phyloP scores from a whole-genome alignment of 352 stramenopile genomes.

The Phytophthora aleatoria region DNA sequence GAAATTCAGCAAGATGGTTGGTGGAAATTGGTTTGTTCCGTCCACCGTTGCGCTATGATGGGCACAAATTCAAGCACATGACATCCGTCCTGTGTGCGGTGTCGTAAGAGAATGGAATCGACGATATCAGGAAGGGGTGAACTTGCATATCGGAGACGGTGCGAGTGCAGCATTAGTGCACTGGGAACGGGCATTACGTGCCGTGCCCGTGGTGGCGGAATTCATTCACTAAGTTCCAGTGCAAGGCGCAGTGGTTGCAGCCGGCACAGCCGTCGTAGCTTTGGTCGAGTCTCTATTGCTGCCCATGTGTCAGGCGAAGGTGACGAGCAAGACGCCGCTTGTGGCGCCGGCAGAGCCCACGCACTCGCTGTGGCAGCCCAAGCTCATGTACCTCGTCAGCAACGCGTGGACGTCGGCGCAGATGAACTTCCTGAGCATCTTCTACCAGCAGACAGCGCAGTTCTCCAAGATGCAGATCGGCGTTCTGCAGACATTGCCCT shows the following conservation, averaged over 20 bases:
- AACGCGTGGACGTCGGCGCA: constrained; percentile 68
- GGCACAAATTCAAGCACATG: constrained; percentile 13
- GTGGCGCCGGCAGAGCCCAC: constrained; percentile 9
- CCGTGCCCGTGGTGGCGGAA: not conserved
- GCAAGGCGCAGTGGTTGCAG: not conserved
- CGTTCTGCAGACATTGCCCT: constrained; percentile 69
- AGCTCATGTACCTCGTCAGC: constrained; percentile 80
- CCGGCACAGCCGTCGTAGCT: not conserved
- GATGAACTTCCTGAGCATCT: constrained; percentile 79
- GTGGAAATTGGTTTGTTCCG: constrained; percentile 9
- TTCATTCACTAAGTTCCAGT: constrained; percentile 33
- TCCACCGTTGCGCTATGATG: constrained; percentile 26
- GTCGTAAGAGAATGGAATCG: not conserved
- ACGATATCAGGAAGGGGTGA: constrained; percentile 23
- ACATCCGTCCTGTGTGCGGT: constrained; percentile 11
- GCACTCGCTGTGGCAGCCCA: constrained; percentile 58
- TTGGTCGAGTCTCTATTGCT: not conserved
- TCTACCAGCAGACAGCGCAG: constrained; percentile 64
- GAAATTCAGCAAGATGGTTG: constrained; percentile 10
- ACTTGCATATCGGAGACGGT: constrained; percentile 15
- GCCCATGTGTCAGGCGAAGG: constrained; percentile 33
- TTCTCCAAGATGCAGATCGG: constrained; percentile 84
- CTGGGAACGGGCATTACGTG: not conserved
- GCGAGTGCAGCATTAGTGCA: constrained; percentile 5
- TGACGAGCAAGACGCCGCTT: constrained; percentile 35